Evolutionary conservation across 192 early-diverging fungal genomes (phyloP), one percentile per base, ranked within the genome.

Genomic region (Coemansia sp.): DNA sequence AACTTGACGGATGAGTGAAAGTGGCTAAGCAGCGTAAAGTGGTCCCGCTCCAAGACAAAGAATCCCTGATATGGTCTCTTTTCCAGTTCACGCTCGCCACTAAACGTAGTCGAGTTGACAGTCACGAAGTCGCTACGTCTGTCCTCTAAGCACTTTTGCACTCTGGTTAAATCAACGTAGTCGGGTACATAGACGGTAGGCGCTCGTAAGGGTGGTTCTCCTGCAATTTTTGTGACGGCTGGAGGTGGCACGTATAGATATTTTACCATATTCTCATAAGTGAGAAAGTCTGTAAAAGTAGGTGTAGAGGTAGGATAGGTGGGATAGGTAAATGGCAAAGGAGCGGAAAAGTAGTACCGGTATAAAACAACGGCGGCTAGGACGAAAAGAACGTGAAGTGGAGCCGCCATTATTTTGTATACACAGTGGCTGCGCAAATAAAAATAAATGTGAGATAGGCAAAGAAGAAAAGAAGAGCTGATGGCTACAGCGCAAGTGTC

Each of bases 111-210:
- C 28, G 55, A 64, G 28, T 28, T 23, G 43, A 46, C 43, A 14
- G 39, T 11, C 7, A 64, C 40, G 47, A 47, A 28, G 26, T 64
- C 17, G 43, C 16, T 46, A 17, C 43, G 42, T 23, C 42, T 46
- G 17, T 64, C 62, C 26, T 47, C 42, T 17, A 64, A 16, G 8
- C 62, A 64, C 42, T 64, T 64, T 46, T 64, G 42, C 23, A 64
- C 10, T 23, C 11, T 47, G 21, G 28, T n/a, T 4, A 64, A 4
- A 17, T 46, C 28, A 30, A 64, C 62, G 17, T 64, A 47, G 26
- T 64, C 62, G 4, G 62, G 62, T 1, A 64, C 42, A 33, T 8
- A 64, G 16, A 46, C n/a, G 9, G 59, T 61, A 14, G 55, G 55
- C 16, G 30, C 55, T 32, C 55, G 55, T 16, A 58, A 32, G 30